phyloP scores from a whole-genome alignment of 2,329 filamentous ascomycete genomes.

The Aureobasidium sp. region DNA sequence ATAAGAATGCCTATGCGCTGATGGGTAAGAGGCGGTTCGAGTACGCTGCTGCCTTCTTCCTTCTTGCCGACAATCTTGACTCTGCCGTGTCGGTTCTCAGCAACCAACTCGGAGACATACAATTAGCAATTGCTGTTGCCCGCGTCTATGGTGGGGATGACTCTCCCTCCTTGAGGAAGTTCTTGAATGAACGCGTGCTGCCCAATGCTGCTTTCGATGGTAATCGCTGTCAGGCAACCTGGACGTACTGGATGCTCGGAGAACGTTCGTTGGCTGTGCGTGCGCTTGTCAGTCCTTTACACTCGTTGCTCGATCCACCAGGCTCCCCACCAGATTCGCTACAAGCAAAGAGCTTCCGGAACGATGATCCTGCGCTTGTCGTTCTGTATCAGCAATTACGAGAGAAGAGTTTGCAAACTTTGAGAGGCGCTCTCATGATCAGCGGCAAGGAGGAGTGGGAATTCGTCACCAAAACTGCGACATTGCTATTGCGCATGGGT shows the following conservation, averaged over 20 bases:
- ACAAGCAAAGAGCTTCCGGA: constrained; percentile 70
- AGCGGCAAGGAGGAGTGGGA: constrained; percentile 75
- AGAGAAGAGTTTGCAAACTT: constrained; percentile 71
- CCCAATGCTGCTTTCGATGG: constrained; percentile 70
- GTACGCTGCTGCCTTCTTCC: constrained; percentile 93
- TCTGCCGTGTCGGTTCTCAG: constrained; percentile 83
- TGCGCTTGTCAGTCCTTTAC: constrained; percentile 63
- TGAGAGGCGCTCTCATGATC: constrained; percentile 77
- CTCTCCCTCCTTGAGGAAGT: constrained; percentile 61
- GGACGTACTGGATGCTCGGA: constrained; percentile 89
- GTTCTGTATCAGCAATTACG: constrained; percentile 82
- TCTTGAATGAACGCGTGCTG: constrained; percentile 75
- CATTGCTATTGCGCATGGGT: constrained; percentile 36
- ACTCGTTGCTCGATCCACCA: constrained; percentile 63
- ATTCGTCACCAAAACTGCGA: constrained; percentile 78
- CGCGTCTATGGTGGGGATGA: constrained; percentile 83
- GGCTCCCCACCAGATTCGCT: constrained; percentile 54
- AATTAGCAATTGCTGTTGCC: constrained; percentile 81
- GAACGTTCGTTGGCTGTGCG: constrained; percentile 77
- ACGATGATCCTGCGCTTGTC: constrained; percentile 84
- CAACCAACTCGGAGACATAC: constrained; percentile 79
- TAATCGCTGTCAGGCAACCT: constrained; percentile 89
- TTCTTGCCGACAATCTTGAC: constrained; percentile 75
- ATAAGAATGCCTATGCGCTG: constrained; percentile 94
- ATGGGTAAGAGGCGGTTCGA: constrained; percentile 87